Base-by-base conservation (phyloP, 1,284 basidiomycete species). In the Cryptococcus floricola region DNA sequence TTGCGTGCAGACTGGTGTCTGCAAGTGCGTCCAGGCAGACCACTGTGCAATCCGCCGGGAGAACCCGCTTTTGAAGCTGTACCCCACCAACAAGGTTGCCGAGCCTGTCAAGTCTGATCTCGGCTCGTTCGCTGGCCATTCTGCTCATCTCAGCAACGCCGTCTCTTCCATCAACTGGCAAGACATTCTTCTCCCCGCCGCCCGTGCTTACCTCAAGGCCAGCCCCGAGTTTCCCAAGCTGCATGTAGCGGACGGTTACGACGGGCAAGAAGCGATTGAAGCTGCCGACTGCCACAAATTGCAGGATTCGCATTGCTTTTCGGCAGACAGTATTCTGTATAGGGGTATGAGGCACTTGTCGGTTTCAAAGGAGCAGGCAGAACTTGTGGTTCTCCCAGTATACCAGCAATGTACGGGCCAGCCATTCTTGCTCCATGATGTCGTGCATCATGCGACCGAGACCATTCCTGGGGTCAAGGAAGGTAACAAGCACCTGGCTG, bases 361-460 rank as follows among this genome's bases (percentile, higher is more conserved):
- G 8, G 74, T 77, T 4, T 60, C 70, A 0, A 69, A 76, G 5
- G 70, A 74, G n/a, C 73, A 80, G 43, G 78, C 79, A 5, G 76
- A 79, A 14, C 67, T 79, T 51, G 67, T 79, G 47, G 65, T 79
- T 19, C 58, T 80, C 5, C 79, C 79, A 1, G 76, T 76, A 38
- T 80, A 77, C 62, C 77, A 80, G 59, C 69, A 74, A 43, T 75
- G 77, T 52, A 61, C 61, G 16, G 63, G 59, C n/a, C 60, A 69
- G 52, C 60, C 72, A 39, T 75, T 74, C 53, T 49, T 69, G 48
- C 60, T 78, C 16, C 77, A 78, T 64, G 70, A 78, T 50, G 73
- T 77, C 47, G 71, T 68, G 61, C 52, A 70, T 49, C 64, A 76
- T 57, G 74, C 77, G 2, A 31, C 53, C 16, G 49, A 63, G 48